Evolutionary conservation across 768 basidiomycete species (phyloP).

Genomic region (Trametopsis cervina): DNA sequence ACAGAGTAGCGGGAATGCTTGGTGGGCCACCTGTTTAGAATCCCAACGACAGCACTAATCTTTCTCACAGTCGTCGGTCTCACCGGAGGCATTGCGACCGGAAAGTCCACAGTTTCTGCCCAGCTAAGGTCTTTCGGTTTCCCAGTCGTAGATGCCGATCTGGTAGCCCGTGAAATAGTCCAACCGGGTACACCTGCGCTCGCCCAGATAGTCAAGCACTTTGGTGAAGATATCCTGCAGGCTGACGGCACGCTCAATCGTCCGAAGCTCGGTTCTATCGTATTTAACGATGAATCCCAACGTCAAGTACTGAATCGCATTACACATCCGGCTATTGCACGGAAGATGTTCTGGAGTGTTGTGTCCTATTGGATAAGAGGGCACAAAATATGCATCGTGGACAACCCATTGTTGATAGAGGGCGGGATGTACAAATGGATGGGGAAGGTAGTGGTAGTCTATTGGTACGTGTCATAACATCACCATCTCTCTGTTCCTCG

Average conservation of each 20-base stretch:
- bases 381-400: conserved; percentile 72
- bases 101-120: conserved; percentile 88
- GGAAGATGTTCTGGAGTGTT: conserved; percentile 66
- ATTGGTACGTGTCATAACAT: conserved; percentile 59
- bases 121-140: conserved; percentile 60
- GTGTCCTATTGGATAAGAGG: conserved; percentile 71
- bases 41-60: neutral
- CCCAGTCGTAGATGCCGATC: conserved; percentile 91
- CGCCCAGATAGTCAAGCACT: conserved; percentile 54
- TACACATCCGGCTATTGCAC: conserved; percentile 85
- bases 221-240: conserved; percentile 64
- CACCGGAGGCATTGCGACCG: conserved; percentile 94
- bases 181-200: conserved; percentile 76
- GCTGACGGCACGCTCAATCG: conserved; percentile 73
- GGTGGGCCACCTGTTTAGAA: neutral
- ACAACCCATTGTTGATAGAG: conserved; percentile 91
- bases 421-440: conserved; percentile 80
- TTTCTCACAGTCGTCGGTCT: conserved; percentile 72
- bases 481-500: neutral
- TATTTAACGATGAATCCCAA: conserved; percentile 74
- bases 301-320: conserved; percentile 74
- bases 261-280: conserved; percentile 72
- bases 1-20: too few species aligned
- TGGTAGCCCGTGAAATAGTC: conserved; percentile 81
- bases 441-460: conserved; percentile 81